Base-by-base conservation (phyloP, 345 rosid genomes). In the Psidium friedrichsthalianum region DNA sequence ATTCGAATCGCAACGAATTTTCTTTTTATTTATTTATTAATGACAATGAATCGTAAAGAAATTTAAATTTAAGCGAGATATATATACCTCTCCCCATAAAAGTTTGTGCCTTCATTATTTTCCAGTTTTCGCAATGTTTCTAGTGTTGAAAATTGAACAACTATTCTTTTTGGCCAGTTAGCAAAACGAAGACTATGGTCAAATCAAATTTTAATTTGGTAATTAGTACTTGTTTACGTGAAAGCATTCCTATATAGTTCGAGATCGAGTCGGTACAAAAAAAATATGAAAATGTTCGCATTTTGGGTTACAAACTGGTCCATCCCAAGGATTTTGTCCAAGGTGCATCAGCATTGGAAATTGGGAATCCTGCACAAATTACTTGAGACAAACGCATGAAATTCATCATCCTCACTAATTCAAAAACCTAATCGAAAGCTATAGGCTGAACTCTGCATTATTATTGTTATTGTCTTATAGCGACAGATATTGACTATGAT, bases 371-470 rank as follows among this genome's bases (percentile, higher is more conserved):
- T 36, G 80, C 80, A 36, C 80, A 18, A 69, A 69, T 36, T 69
- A 69, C 80, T 69, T 36, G 80, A 18, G 47, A 69, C 80, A 69
- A 69, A 69, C 80, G 80, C 80, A 69, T 36, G 80, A 69, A 69
- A 69, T 36, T 69, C 80, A 69, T 69, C 80, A 36, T 69, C 80
- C 47, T 25, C 80, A 69, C 80, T 69, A 9, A 18, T 6, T 40
- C 80, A 36, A 9, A 69, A 69, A 36, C 22, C 47, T 69, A 36
- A 8, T 69, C 78, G 13, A 64, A 16, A 18, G 0, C 76, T 21
- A 21, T 5, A 9, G 80, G 47, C 80, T 69, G 20, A 36, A 69
- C 80, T 40, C 47, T 69, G 80, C 47, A 69, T 69, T 36, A 69
- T 69, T 36, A 24, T 69, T 22, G 80, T 32, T 18, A 24, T 69